Evolutionary conservation across 1,139 yeast genomes (phyloP).

Genomic region (Debaryomycetaceae sp.): DNA sequence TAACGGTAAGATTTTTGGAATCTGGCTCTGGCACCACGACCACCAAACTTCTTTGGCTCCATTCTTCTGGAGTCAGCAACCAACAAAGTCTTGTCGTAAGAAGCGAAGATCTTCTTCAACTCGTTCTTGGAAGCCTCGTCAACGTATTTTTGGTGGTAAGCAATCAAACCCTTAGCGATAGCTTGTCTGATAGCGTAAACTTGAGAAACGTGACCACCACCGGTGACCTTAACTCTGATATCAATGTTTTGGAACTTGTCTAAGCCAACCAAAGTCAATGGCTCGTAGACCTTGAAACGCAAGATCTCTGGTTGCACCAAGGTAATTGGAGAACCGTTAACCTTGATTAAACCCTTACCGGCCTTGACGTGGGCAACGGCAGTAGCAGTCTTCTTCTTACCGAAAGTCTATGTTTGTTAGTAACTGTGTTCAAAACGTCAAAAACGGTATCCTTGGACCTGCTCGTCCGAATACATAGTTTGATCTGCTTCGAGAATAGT

Average conservation of each 20-base stretch:
- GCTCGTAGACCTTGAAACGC: slow-evolving; percentile 99
- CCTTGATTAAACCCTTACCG: slow-evolving; percentile 99
- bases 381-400: slow-evolving; percentile 99
- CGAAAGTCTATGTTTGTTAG: slow-evolving; percentile 77
- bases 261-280: slow-evolving; percentile 95
- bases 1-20: slow-evolving; percentile 99
- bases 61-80: slow-evolving; percentile 99
- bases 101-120: slow-evolving; percentile 94
- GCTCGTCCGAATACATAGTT: too few species aligned
- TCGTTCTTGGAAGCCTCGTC: slow-evolving; percentile 99
- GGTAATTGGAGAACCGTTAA: slow-evolving; percentile 98
- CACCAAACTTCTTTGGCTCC: slow-evolving; percentile 99
- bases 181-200: slow-evolving; percentile 99
- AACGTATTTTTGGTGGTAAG: slow-evolving; percentile 98
- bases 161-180: slow-evolving; percentile 98
- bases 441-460: too few species aligned
- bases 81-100: slow-evolving; percentile 99
- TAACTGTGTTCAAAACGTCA: slow-evolving; percentile 10
- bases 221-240: slow-evolving; percentile 98
- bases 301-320: slow-evolving; percentile 98
- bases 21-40: slow-evolving; percentile 99
- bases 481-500: too few species aligned
- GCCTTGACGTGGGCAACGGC: slow-evolving; percentile 99
- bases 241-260: slow-evolving; percentile 98
- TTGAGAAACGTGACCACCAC: slow-evolving; percentile 99